Conservation (phyloP, 768 basidiomycete species). For the Rhodosporidiobolus sp. region DNA sequence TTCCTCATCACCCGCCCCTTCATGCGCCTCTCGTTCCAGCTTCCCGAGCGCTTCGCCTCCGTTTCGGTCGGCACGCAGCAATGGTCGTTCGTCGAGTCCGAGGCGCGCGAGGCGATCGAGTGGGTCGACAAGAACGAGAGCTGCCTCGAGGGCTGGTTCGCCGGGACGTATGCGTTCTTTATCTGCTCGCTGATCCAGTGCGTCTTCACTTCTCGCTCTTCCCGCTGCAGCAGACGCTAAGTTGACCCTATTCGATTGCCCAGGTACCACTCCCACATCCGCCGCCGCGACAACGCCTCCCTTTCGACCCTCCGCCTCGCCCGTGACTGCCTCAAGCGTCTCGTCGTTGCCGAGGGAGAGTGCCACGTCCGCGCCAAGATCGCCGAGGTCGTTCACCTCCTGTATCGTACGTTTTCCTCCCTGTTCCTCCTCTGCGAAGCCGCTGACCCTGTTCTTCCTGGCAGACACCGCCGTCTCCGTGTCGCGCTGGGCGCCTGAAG, state of each 20-base stretch:
- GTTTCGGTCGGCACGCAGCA: constrained; percentile 42
- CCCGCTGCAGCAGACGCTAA: too few species aligned
- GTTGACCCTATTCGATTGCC: background rate
- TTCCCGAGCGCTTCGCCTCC: constrained; percentile 60
- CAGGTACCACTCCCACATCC: constrained; percentile 45
- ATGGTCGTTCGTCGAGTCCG: constrained; percentile 37
- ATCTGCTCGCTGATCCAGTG: constrained; percentile 43
- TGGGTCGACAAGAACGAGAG: constrained; percentile 44
- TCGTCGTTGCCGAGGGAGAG: constrained; percentile 41
- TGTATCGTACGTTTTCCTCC: constrained; percentile 27
- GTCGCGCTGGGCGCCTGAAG: constrained; percentile 35
- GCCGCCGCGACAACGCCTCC: constrained; percentile 35
- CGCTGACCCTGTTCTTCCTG: constrained; percentile 3
- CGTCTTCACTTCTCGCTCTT: background rate
- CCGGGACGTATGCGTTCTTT: constrained; percentile 42
- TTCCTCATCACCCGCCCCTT: constrained; percentile 99
- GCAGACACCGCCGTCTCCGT: constrained; percentile 24
- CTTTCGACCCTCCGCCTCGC: constrained; percentile 38
- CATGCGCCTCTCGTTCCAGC: constrained; percentile 92
- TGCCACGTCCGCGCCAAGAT: constrained; percentile 42
- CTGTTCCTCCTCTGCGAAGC: constrained; percentile 11
- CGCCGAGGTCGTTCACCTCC: constrained; percentile 41
- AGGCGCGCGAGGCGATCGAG: constrained; percentile 42
- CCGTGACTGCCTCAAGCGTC: constrained; percentile 30
- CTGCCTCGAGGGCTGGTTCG: constrained; percentile 44